A percentile compares a stretch with the other conserved stretches of the same genome.
Conservation (phyloP, 2,329 filamentous ascomycete species). For the Aspergillus vadensis region DNA sequence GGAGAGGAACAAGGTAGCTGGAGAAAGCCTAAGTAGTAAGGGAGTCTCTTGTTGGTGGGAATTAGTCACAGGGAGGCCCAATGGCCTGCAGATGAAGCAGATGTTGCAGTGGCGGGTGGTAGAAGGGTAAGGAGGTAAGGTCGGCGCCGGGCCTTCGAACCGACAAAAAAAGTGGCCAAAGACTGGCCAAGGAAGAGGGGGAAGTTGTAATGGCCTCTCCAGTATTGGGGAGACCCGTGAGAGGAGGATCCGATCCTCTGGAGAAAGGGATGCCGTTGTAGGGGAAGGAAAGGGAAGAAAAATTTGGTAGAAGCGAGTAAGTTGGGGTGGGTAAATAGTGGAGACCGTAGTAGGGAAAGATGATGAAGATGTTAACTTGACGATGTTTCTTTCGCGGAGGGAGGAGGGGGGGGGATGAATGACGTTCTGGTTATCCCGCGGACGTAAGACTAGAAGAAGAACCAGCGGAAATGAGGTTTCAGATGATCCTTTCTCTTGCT, state of each 20-base stretch:
- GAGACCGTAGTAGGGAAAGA: neutral
- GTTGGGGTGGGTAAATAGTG: neutral
- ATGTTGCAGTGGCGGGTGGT: neutral
- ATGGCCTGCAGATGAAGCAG: conserved; percentile 10
- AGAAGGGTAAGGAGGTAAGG: neutral
- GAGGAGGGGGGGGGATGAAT: neutral
- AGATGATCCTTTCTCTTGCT: neutral
- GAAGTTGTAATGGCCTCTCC: neutral
- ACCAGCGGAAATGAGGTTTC: neutral
- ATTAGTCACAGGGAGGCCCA: conserved; percentile 7
- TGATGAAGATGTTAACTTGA: conserved; percentile 1
- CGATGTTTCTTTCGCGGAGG: neutral
- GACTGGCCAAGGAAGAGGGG: neutral
- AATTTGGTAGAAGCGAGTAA: conserved; percentile 1
- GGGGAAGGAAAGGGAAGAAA: neutral
- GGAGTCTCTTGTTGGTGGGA: conserved; percentile 1
- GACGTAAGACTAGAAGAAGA: too few relatives aligned
- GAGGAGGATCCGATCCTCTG: neutral
- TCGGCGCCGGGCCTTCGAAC: neutral
- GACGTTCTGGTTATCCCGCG: neutral
- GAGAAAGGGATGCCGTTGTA: neutral
- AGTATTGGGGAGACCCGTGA: neutral
- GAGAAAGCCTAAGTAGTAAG: neutral
- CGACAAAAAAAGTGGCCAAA: neutral
- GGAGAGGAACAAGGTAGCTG: conserved; percentile 10